Base-by-base conservation (phyloP, 2,329 filamentous ascomycete genomes). In the Aspergillus vadensis region DNA sequence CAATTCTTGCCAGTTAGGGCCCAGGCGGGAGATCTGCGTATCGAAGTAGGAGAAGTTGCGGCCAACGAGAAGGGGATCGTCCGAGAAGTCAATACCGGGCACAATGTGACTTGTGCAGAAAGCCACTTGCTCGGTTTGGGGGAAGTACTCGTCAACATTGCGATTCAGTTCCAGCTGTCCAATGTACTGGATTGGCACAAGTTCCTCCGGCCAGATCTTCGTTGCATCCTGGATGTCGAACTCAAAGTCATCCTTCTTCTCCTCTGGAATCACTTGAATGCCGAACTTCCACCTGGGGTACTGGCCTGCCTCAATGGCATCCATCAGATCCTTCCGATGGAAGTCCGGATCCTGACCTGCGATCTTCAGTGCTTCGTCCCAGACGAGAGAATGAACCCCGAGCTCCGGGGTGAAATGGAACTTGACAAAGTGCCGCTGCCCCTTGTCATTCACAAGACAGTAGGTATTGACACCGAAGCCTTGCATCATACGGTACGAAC, bases 161-260 rank as follows among this genome's bases (percentile, higher is more conserved):
- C 85, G 84, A 80, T 95, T 93, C 5, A 96, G 83, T 71, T 93
- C 88, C 1, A 96, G 73, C 74, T 93, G 86, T 41, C 91, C 91
- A 58, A 96, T 90, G 70, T 91, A 91, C 7, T 88, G 84, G 19
- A 94, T 82, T 0, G 91, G 91, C 0, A 92, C 80, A 0, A 87
- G 76, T 12, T 94, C 89, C 71, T 95, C 90, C 0, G 91, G 91
- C 91, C 91, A 95, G 25, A 94, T 76, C 78, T 96, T 95, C 39
- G 91, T 96, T 0, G 91, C 88, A 66, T 96, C 91, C 1, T 96
- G 84, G 30, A 94, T 88, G 69, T 95, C 91, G 62, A 95, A 94
- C 6, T 94, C 91, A 62, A 94, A 96, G 15, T 91, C 85, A 63
- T 94, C 82, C 71, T 91, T 85, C 52, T 87, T 83, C 8, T 82